Base-by-base conservation (phyloP, 164 flowering plant genomes). In the Stephania japonica region DNA sequence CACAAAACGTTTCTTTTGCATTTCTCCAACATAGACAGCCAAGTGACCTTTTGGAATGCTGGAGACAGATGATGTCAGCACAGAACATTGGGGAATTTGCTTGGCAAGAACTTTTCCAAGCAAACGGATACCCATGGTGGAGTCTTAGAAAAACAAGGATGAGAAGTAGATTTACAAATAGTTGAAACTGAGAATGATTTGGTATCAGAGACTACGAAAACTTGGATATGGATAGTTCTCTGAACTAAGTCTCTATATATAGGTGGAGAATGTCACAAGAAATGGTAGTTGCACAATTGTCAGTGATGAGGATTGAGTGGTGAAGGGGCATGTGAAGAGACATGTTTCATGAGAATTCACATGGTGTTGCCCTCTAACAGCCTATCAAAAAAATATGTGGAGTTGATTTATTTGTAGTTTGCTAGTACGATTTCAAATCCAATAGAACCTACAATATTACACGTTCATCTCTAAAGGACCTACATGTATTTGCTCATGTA, bases 11-110 rank as follows among this genome's bases (percentile, higher is more conserved):
- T 77, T 86, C 77, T 75, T 81, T 26, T 72, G 69, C 16, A 5
- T 41, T 47, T 84, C 82, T 56, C 85, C 87, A 47, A 84, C 81
- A 68, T 84, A 82, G 19, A 82, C 83, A 8, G 86, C 71, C 0
- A 82, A 32, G 72, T 70, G 74, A 11, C 85, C 85, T 75, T 81
- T 83, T 7, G 83, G 87, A 18, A 77, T 75, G 65, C 67, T 65
- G 7, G 23, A 27, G 13, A 38, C 16, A 0, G n/a, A 27, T n/a
- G 41, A 13, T 32, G 26, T 53, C 6, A 42, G 19, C 42, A 62
- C 49, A 18, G 78, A 65, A 8, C 69, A 27, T 8, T 75, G 63
- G 42, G 72, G 69, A 66, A 42, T 56, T 64, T 71, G 50, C 77
- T 73, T 80, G 26, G 75, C 70, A 18, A 72, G 78, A 77, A 70